A percentile compares a stretch with the other conserved stretches of the same genome.
These are phyloP conservation scores for Marasmius tenuissimus DNA, from an alignment of 1,284 basidiomycete species.

Conservation along the genomic window DNA sequence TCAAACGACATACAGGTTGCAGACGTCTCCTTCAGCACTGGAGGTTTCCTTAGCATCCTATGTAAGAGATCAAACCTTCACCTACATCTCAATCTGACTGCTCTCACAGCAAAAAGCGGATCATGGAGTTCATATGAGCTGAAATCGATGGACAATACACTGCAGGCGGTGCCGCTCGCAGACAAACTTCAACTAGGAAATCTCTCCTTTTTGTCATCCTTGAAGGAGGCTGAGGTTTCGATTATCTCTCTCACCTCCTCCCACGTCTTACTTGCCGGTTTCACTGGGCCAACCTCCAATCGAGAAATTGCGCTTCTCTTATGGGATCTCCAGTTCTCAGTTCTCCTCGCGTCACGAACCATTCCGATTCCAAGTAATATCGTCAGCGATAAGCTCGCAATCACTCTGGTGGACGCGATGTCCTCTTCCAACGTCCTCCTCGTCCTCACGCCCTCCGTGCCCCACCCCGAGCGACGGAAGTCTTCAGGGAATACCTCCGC, in stretches of 20 bases:
- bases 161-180: not conserved
- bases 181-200: not conserved
- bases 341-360: conserved; percentile 56
- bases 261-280: conserved; percentile 58
- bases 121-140: conserved; percentile 6
- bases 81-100: not conserved
- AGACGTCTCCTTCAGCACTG: conserved; percentile 42
- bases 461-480: conserved; percentile 16
- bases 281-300: conserved; percentile 32
- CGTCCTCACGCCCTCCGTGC: conserved; percentile 43
- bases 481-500: conserved; percentile 21
- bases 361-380: conserved; percentile 54
- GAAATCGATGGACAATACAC: not conserved
- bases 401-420: not conserved
- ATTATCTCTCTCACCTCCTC: conserved; percentile 60
- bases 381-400: conserved; percentile 27
- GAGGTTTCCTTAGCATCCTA: conserved; percentile 50
- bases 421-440: conserved; percentile 54
- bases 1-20: conserved; percentile 19
- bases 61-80: conserved; percentile 32
- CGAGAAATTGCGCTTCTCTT: conserved; percentile 60
- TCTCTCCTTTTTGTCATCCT: conserved; percentile 2
- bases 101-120: conserved; percentile 1
- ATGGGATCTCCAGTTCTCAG: conserved; percentile 74
- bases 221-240: conserved; percentile 33